Percentiles rank a stretch among this genome's conserved stretches.
Conservation (phyloP, 2,329 filamentous ascomycete genomes). For the Shiraia bambusicola region DNA sequence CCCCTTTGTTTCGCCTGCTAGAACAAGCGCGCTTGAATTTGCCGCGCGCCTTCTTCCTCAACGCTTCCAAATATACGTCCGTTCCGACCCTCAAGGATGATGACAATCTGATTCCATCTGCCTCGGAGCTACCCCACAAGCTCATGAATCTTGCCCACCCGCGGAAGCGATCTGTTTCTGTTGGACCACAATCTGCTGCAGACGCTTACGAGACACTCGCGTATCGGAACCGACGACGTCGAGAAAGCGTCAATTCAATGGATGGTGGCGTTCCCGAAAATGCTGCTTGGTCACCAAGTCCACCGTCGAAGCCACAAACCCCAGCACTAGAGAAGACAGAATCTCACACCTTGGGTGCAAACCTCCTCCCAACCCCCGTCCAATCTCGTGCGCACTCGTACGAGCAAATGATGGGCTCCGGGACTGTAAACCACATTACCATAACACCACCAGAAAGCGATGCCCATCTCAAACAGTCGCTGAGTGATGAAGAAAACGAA, state of each 20-base stretch:
- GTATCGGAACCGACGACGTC: constrained; percentile 73
- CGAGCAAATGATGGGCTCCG: constrained; percentile 73
- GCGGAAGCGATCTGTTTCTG: constrained; percentile 77
- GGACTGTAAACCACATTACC: constrained; percentile 43
- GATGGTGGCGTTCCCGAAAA: constrained; percentile 35
- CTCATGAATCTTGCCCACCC: constrained; percentile 80
- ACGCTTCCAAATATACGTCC: constrained; percentile 84
- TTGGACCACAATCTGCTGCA: constrained; percentile 92
- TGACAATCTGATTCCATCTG: constrained; percentile 86
- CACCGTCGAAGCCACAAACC: constrained; percentile 29
- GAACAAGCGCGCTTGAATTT: constrained; percentile 77
- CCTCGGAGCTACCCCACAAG: constrained; percentile 83
- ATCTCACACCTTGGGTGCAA: constrained; percentile 43
- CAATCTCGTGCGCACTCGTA: constrained; percentile 60
- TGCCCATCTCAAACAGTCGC: constrained; percentile 15
- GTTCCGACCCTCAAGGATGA: constrained; percentile 73
- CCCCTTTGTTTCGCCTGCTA: constrained; percentile 83
- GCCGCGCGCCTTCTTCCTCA: constrained; percentile 86
- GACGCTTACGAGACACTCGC: constrained; percentile 95
- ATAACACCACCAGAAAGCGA: constrained; percentile 33
- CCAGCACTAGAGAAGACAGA: constrained; percentile 24
- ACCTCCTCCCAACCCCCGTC: constrained; percentile 52
- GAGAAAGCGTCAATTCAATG: constrained; percentile 58
- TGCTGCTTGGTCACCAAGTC: constrained; percentile 22
- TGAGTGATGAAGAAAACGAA: constrained; percentile 41